Conservation (phyloP, 2,329 filamentous ascomycete genomes). For the Alternaria brassicicola region DNA sequence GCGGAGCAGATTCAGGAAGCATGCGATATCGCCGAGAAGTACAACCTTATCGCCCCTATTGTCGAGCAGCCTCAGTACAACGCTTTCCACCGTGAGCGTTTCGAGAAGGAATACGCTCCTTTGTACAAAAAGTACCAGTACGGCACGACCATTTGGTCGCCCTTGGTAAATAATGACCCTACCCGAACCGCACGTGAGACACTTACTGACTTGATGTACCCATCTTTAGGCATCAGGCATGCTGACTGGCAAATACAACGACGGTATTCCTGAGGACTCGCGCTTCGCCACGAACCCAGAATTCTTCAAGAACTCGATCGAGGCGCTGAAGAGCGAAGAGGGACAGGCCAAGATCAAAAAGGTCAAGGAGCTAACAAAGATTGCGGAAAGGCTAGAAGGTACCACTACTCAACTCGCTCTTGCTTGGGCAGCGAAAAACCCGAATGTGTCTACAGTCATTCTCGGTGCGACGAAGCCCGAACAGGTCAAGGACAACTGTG, state of each 20-base stretch:
- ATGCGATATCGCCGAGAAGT: constrained; percentile 64
- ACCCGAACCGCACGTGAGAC: background rate
- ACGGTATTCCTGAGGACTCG: constrained; percentile 65
- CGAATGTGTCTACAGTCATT: constrained; percentile 63
- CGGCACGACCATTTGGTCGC: constrained; percentile 63
- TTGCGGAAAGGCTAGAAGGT: constrained; percentile 58
- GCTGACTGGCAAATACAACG: constrained; percentile 69
- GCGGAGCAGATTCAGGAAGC: constrained; percentile 66
- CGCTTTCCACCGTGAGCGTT: constrained; percentile 65
- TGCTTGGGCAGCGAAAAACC: constrained; percentile 65
- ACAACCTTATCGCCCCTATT: constrained; percentile 64
- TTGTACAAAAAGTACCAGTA: constrained; percentile 63
- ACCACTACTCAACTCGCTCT: constrained; percentile 61
- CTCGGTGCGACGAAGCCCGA: constrained; percentile 59
- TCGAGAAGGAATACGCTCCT: constrained; percentile 66
- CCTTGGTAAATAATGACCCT: constrained; percentile 47
- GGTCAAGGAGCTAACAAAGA: constrained; percentile 60
- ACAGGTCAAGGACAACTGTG: constrained; percentile 58
- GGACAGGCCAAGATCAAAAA: constrained; percentile 62
- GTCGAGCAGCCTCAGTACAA: constrained; percentile 66
- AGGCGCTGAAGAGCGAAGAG: constrained; percentile 56
- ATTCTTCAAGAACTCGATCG: constrained; percentile 63
- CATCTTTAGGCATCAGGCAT: constrained; percentile 55
- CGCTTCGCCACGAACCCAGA: constrained; percentile 65
- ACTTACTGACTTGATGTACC: background rate